Evolutionary conservation across 805 yeast genomes (phyloP), one percentile per base, ranked within the genome.

Genomic region (Ogataea thermomethanolica): DNA sequence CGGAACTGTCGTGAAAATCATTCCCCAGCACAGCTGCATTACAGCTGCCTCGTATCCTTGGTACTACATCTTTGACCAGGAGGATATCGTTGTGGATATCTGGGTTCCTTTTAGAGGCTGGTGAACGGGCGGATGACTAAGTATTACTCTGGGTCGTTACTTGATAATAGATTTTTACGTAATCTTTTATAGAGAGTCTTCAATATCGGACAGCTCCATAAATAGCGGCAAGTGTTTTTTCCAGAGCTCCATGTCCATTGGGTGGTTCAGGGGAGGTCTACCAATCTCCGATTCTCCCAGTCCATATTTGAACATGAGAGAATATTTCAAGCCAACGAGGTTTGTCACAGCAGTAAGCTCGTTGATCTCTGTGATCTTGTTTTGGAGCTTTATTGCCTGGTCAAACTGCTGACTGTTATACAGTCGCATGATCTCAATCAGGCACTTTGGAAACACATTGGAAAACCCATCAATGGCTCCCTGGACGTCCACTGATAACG

Each of bases 1-100:
- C 24, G 88, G 88, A 1, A 67, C 78, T 1, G 70, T 72, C 43
- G 69, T 83, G 8, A 62, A 64, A 23, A 67, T 84, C 25, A 48
- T 76, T 17, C 88, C 89, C 3, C 87, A 84, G 56, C 93, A 84
- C 56, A 65, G 78, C 8, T 84, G 93, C 58, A 84, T 84, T 41
- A 74, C 85, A 2, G 84, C 84, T 33, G 78, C 79, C 7, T 66
- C 78, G 11, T 79, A 68, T 54, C 77, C 74, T 2, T 76, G 73
- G 70, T 81, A 69, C 58, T 81, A 63, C 55, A 64, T 81, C 1
- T 63, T 74, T 8, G 79, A 79, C 39, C 73, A 67, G 2, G 61
- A 61, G 7, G 76, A 70, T 13, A 59, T 46, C 8, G 79, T 80
- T 3, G 69, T 59, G 1, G 88, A 83, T 54, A 64, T 82, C 13